Base-by-base conservation (phyloP, 2,329 filamentous ascomycete species). In the Neophaeococcomyces mojaviensis region DNA sequence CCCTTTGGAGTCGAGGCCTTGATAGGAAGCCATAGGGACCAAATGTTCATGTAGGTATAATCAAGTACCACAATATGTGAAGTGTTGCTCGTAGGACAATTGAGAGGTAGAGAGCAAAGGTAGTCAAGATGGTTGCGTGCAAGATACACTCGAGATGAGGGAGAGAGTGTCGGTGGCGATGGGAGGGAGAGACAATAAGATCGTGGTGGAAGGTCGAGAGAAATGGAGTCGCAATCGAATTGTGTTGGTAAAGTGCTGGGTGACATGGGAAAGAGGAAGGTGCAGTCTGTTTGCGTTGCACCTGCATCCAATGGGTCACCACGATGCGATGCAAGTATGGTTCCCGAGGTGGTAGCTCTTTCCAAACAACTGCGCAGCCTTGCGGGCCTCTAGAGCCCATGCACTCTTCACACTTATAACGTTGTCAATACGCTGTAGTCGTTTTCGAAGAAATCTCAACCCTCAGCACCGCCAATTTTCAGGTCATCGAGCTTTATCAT, bases 191-290 rank as follows among this genome's bases (percentile, higher is more conserved):
- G n/a, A 43, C 40, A 13, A 28, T 30, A 42, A 38, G 35, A 39
- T 32, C 47, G 37, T 38, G 50, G 42, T 41, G 48, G 46, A 44
- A 51, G 44, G 53, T 49, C 49, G 52, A 49, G 47, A 52, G 53
- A 40, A 52, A 54, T 56, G 47, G 52, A 41, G 48, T 49, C 53
- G 48, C 46, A 16, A 16, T 31, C 31, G 41, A 36, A 16, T 28
- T 44, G 15, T 44, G 16, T 3, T 44, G 32, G 30, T 30, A 20
- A 19, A 19, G 30, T 28, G 24, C 24, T 28, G 24, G 20, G 12
- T 19, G 8, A 19, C 32, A 32, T 33, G 36, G 20, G 32, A 30
- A 39, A 39, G 18, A 33, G 16, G 39, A 35, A 43, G 31, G 39
- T 22, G 16, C 18, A 18, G 9, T 18, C 10, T 22, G 4, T 22